Evolutionary conservation across 108 stramenopile species (phyloP).

Genomic region (Skeletonema grethae): DNA sequence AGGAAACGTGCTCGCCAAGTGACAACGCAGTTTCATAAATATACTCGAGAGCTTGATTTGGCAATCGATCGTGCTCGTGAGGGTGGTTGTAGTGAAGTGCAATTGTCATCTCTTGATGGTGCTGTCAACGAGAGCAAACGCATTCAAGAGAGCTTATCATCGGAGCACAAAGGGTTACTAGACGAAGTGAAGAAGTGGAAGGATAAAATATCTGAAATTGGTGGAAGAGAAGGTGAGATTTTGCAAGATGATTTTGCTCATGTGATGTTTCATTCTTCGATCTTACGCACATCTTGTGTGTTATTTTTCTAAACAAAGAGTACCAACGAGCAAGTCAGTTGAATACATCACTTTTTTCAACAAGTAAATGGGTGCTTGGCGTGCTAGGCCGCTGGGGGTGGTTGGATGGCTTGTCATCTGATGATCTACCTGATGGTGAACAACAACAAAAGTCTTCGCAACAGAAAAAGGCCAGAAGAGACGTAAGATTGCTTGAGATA

Average conservation of each 20-base stretch:
- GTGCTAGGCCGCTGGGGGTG: constrained; percentile 71
- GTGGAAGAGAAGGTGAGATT: constrained; percentile 46
- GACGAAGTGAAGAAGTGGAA: constrained; percentile 52
- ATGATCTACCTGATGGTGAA: constrained; percentile 9
- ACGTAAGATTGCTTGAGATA: constrained; percentile 81
- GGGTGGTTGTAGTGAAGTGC: constrained; percentile 7
- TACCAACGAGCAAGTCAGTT: constrained; percentile 90
- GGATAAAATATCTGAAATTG: constrained; percentile 61
- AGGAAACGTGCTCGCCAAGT: constrained; percentile 80
- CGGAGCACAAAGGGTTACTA: constrained; percentile 8
- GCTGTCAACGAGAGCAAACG: constrained; percentile 22
- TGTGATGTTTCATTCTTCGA: neutral
- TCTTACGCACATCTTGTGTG: neutral
- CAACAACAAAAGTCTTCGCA: constrained; percentile 12
- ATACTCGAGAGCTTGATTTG: constrained; percentile 60
- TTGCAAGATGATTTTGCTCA: neutral
- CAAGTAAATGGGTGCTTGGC: constrained; percentile 86
- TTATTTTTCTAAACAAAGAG: constrained; percentile 11
- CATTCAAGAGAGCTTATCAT: neutral
- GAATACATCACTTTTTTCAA: constrained; percentile 83
- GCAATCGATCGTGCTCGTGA: constrained; percentile 46
- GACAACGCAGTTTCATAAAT: constrained; percentile 84
- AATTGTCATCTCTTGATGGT: constrained; percentile 5
- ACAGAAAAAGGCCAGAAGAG: constrained; percentile 46
- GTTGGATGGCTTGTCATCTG: constrained; percentile 62